Evolutionary conservation across 148 eudicot genomes (phyloP).

Genomic region (Fagopyrum esculentum): DNA sequence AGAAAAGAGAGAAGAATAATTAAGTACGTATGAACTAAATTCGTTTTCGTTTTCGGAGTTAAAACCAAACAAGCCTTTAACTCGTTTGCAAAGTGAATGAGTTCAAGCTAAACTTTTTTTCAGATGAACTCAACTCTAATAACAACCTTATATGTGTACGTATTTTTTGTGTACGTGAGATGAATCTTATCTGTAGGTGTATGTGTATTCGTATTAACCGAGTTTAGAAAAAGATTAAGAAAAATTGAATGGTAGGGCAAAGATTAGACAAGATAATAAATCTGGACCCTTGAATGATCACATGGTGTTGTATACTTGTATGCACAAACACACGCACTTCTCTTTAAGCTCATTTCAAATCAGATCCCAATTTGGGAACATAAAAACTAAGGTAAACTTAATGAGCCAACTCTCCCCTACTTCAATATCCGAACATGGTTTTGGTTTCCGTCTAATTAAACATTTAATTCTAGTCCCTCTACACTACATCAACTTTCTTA

Average conservation of each 20-base stretch:
- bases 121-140: no score
- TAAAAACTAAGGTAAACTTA: background rate
- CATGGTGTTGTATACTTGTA: slow-evolving; percentile 2
- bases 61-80: no score
- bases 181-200: no score
- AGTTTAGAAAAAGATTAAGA: background rate
- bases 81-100: no score
- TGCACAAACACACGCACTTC: background rate
- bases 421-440: background rate
- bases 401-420: background rate
- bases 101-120: no score
- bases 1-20: no score
- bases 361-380: slow-evolving; percentile 7
- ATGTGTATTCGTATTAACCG: no score
- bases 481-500: background rate
- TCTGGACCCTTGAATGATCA: slow-evolving; percentile 5
- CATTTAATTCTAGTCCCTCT: background rate
- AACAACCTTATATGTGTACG: no score
- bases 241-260: slow-evolving; percentile 5
- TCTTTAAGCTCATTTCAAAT: slow-evolving; percentile 8
- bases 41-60: no score
- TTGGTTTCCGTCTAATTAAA: background rate
- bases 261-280: slow-evolving; percentile 1
- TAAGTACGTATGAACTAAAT: no score
- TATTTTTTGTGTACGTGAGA: no score